Evolutionary conservation across 805 yeast genomes (phyloP).

Genomic region (Torulaspora quercuum): DNA sequence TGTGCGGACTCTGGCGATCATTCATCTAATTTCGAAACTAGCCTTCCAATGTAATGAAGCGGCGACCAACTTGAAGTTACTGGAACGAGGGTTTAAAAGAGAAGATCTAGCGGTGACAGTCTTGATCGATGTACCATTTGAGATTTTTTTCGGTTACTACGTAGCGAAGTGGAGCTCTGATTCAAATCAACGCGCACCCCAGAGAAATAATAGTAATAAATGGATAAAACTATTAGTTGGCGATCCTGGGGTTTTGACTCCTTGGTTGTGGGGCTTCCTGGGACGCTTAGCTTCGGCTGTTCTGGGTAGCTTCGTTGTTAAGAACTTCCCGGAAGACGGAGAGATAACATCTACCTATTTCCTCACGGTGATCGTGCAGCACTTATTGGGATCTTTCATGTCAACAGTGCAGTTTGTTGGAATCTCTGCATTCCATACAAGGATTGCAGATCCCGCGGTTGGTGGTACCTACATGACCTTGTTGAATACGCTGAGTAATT

Average conservation of each 20-base stretch:
- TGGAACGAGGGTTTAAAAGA: slow-evolving; percentile 88
- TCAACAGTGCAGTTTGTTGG: slow-evolving; percentile 93
- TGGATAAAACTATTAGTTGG: slow-evolving; percentile 28
- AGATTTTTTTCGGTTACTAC: slow-evolving; percentile 89
- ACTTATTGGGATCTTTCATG: slow-evolving; percentile 85
- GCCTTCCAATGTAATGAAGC: slow-evolving; percentile 97
- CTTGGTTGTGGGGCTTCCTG: slow-evolving; percentile 85
- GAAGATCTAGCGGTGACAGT: slow-evolving; percentile 94
- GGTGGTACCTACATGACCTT: slow-evolving; percentile 99
- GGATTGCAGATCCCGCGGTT: slow-evolving; percentile 89
- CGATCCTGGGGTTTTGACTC: slow-evolving; percentile 59
- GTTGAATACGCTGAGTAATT: slow-evolving; percentile 81
- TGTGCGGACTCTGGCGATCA: slow-evolving; percentile 66
- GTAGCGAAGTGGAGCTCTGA: slow-evolving; percentile 95
- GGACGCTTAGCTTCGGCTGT: slow-evolving; percentile 77
- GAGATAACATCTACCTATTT: slow-evolving; percentile 54
- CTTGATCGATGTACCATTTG: slow-evolving; percentile 92
- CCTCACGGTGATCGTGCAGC: slow-evolving; percentile 71
- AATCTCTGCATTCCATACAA: slow-evolving; percentile 90
- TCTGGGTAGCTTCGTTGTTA: slow-evolving; percentile 70
- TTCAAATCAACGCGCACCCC: slow-evolving; percentile 9
- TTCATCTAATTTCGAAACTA: slow-evolving; percentile 77
- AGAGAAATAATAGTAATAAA: slow-evolving; percentile 1
- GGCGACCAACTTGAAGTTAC: slow-evolving; percentile 84
- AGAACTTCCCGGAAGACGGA: slow-evolving; percentile 59